phyloP scores from a whole-genome alignment of 495 filamentous ascomycete genomes.

The Lindgomyces ingoldianus region DNA sequence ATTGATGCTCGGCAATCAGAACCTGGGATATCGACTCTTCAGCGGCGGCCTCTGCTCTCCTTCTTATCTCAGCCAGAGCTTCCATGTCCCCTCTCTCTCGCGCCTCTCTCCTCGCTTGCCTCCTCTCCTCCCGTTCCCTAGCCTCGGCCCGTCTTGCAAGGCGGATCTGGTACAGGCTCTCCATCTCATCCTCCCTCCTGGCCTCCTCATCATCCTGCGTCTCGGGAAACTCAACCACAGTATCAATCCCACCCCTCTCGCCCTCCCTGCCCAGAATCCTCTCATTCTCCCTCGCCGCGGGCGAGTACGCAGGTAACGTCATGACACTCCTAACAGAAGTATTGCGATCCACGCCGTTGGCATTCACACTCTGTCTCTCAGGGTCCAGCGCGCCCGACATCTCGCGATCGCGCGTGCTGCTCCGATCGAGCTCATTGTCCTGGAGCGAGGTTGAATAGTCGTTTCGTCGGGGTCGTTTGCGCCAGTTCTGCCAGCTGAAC shows the following conservation, averaged over 20 bases:
- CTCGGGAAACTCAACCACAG: conserved; percentile 83
- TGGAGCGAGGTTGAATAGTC: conserved; percentile 31
- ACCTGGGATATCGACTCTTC: conserved; percentile 18
- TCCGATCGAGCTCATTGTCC: conserved; percentile 23
- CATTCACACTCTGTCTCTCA: conserved; percentile 13
- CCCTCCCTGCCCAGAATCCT: conserved; percentile 88
- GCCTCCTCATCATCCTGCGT: conserved; percentile 71
- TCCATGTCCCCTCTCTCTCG: conserved; percentile 65
- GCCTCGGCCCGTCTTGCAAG: conserved; percentile 72
- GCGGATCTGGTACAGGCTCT: conserved; percentile 86
- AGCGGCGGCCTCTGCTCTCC: conserved; percentile 33
- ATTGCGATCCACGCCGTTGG: conserved; percentile 66
- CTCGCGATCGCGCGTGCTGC: conserved; percentile 27
- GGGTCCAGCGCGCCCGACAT: conserved; percentile 27
- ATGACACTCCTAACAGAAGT: conserved; percentile 88
- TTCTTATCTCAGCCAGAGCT: conserved; percentile 55
- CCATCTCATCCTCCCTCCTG: conserved; percentile 90
- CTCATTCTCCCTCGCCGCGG: conserved; percentile 70
- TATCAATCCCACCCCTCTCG: conserved; percentile 83
- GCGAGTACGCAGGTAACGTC: conserved; percentile 81
- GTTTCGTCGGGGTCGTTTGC: conserved; percentile 13
- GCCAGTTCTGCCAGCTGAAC: conserved; percentile 26
- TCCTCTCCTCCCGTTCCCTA: conserved; percentile 73
- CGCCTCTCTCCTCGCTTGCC: conserved; percentile 65
- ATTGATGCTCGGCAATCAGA: conserved; percentile 67